Percentiles rank a stretch among this genome's conserved stretches.
Conservation (phyloP, 345 rosid species). For the Adansonia digitata region DNA sequence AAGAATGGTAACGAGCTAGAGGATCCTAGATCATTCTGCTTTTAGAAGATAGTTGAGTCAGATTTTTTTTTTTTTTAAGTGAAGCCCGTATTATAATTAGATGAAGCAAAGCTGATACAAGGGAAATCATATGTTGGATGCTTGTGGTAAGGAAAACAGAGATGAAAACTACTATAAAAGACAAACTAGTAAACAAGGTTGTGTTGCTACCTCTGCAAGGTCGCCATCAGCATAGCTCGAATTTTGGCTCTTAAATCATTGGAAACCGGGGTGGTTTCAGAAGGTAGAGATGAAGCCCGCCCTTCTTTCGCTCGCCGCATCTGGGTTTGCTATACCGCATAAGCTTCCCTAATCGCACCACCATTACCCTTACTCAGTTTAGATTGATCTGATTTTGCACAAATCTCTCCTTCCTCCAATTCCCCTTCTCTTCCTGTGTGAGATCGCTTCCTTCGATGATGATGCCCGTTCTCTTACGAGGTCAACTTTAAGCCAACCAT, state of each 20-base stretch:
- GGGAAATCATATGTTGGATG: background rate
- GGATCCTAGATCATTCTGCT: no score
- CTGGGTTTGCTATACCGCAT: conserved; percentile 23
- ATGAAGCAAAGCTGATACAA: background rate
- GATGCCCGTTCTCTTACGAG: conserved; percentile 33
- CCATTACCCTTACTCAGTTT: conserved; percentile 34
- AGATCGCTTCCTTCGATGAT: conserved; percentile 28
- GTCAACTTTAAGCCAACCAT: no score
- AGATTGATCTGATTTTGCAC: conserved; percentile 15
- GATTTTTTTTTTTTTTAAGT: no score
- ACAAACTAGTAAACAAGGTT: background rate
- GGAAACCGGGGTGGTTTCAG: conserved; percentile 44
- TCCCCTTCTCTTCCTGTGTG: conserved; percentile 29
- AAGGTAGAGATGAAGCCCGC: conserved; percentile 28
- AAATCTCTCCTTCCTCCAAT: conserved; percentile 61
- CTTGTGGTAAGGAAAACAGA: background rate
- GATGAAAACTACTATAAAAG: background rate
- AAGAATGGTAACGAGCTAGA: no score
- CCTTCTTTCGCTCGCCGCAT: conserved; percentile 15
- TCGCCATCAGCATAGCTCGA: background rate
- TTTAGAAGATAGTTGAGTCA: no score
- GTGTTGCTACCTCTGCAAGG: background rate
- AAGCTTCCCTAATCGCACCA: conserved; percentile 42
- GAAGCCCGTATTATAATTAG: background rate
- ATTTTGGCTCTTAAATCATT: conserved; percentile 61